Evolutionary conservation across 768 basidiomycete genomes (phyloP).

Genomic region (Imleria badia): DNA sequence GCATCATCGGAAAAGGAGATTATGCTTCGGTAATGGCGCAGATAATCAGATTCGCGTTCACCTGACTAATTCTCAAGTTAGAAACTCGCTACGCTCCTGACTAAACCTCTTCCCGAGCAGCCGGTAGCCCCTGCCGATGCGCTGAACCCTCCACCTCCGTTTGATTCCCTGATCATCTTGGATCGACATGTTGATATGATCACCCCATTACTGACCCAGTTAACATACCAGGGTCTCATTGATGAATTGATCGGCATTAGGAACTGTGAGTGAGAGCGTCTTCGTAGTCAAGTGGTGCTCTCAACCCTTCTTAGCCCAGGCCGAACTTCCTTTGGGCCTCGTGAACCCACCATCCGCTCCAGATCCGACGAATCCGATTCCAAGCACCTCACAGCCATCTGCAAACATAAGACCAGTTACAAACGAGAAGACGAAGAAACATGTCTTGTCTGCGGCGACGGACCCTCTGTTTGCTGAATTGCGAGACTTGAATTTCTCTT

Average conservation of each 20-base stretch:
- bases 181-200: slow-evolving; percentile 95
- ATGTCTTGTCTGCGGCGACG: slow-evolving; percentile 72
- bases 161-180: slow-evolving; percentile 86
- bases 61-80: slow-evolving; percentile 32
- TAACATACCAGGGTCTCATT: slow-evolving; percentile 95
- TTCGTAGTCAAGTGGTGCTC: neutral
- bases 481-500: slow-evolving; percentile 89
- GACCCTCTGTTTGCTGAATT: slow-evolving; percentile 84
- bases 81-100: slow-evolving; percentile 76
- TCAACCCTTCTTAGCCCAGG: slow-evolving; percentile 53
- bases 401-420: slow-evolving; percentile 51
- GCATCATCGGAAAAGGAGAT: slow-evolving; percentile 92
- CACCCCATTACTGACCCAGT: slow-evolving; percentile 90
- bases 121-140: slow-evolving; percentile 39
- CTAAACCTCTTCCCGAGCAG: slow-evolving; percentile 52
- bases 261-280: slow-evolving; percentile 63
- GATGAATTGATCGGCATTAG: slow-evolving; percentile 90
- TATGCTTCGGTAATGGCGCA: slow-evolving; percentile 60
- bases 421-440: slow-evolving; percentile 87
- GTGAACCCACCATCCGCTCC: slow-evolving; percentile 56
- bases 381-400: slow-evolving; percentile 43
- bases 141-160: slow-evolving; percentile 50
- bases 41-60: neutral
- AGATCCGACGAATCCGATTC: slow-evolving; percentile 35
- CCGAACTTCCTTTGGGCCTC: slow-evolving; percentile 75